These are phyloP conservation scores for Epicoccum sorghinum DNA, from an alignment of 2,329 filamentous ascomycete genomes.

Conservation along the genomic window DNA sequence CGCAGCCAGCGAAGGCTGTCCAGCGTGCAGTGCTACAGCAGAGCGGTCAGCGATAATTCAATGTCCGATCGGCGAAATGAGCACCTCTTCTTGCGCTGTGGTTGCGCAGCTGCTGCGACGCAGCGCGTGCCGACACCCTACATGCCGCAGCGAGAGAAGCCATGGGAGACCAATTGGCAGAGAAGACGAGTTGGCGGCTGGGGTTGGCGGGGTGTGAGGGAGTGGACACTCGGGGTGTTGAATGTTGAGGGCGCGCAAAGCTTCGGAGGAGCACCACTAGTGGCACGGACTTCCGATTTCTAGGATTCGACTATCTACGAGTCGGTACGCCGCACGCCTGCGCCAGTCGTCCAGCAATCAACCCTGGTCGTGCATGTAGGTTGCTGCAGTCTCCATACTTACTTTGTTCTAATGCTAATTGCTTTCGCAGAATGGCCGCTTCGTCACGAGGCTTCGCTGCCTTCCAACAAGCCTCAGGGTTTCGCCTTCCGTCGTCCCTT, in stretches of 20 bases:
- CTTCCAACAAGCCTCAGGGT: slow-evolving; percentile 33
- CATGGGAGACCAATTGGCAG: slow-evolving; percentile 55
- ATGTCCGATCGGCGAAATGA: slow-evolving; percentile 34
- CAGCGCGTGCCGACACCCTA: slow-evolving; percentile 67
- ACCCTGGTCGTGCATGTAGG: background rate
- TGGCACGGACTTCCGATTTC: slow-evolving; percentile 6
- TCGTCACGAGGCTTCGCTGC: slow-evolving; percentile 38
- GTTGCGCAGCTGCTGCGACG: slow-evolving; percentile 58
- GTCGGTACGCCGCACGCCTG: background rate
- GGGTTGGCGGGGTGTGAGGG: slow-evolving; percentile 20
- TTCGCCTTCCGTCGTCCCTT: slow-evolving; percentile 43
- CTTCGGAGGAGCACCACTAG: slow-evolving; percentile 23
- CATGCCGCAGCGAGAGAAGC: slow-evolving; percentile 70
- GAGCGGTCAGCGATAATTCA: slow-evolving; percentile 26
- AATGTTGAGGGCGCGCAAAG: slow-evolving; percentile 43
- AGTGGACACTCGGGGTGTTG: slow-evolving; percentile 28
- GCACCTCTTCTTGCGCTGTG: slow-evolving; percentile 65
- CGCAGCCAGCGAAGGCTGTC: slow-evolving; percentile 69
- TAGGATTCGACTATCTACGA: slow-evolving; percentile 3
- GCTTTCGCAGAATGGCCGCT: slow-evolving; percentile 34
- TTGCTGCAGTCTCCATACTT: background rate
- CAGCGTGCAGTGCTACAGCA: slow-evolving; percentile 66
- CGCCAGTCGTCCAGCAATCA: slow-evolving; percentile 2
- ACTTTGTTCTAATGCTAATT: background rate
- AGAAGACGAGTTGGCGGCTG: slow-evolving; percentile 20